phyloP scores from a whole-genome alignment of 352 stramenopile genomes.

The Elongisporangium undulatum region DNA sequence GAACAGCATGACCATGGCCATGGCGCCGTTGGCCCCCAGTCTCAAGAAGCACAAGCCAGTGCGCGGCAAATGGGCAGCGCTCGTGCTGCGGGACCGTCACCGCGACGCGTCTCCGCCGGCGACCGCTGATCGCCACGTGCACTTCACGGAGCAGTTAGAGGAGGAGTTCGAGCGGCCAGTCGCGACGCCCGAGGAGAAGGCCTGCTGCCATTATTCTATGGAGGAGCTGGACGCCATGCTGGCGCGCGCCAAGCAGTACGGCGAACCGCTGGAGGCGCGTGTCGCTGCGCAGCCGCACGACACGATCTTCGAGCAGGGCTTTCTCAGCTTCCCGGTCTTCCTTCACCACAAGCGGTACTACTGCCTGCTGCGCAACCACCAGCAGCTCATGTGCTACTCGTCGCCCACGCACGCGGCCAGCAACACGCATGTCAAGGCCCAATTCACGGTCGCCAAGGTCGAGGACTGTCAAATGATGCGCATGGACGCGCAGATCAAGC shows the following conservation, averaged over 20 bases:
- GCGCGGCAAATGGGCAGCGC: slow-evolving; percentile 41
- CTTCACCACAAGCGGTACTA: slow-evolving; percentile 65
- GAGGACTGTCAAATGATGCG: slow-evolving; percentile 54
- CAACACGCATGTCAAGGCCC: slow-evolving; percentile 33
- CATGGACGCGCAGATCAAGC: slow-evolving; percentile 53
- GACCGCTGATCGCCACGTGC: slow-evolving; percentile 30
- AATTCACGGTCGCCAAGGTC: slow-evolving; percentile 50
- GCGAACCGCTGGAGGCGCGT: slow-evolving; percentile 35
- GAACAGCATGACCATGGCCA: neutral
- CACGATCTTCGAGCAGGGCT: slow-evolving; percentile 70
- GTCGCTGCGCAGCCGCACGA: slow-evolving; percentile 43
- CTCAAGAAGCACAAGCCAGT: slow-evolving; percentile 49
- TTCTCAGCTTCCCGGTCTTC: slow-evolving; percentile 49
- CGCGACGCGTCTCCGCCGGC: slow-evolving; percentile 7
- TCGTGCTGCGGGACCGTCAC: slow-evolving; percentile 30
- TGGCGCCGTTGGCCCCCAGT: slow-evolving; percentile 34
- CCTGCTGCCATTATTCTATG: slow-evolving; percentile 44
- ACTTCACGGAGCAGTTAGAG: slow-evolving; percentile 34
- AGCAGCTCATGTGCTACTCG: slow-evolving; percentile 38
- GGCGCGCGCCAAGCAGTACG: slow-evolving; percentile 24
- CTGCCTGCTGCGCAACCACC: slow-evolving; percentile 50
- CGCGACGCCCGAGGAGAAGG: slow-evolving; percentile 49
- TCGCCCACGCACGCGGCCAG: slow-evolving; percentile 47
- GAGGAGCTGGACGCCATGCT: slow-evolving; percentile 58
- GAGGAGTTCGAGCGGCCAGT: slow-evolving; percentile 32